These are phyloP conservation scores for Barnettozyma sucrosica DNA, from an alignment of 805 yeast species.

Conservation along the genomic window DNA sequence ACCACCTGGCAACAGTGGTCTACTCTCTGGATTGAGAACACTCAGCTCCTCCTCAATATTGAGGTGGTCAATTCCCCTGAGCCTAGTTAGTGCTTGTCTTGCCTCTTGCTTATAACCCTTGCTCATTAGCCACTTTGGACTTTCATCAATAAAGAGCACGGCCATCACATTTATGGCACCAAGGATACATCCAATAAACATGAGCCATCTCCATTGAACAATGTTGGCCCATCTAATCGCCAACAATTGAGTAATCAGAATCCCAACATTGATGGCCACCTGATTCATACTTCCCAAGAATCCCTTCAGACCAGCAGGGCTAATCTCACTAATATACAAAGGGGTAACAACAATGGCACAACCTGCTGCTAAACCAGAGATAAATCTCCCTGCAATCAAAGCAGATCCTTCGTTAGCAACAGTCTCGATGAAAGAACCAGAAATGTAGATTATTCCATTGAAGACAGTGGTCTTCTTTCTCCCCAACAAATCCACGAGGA, in stretches of 20 bases:
- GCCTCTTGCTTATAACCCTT: conserved; percentile 43
- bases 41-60: conserved; percentile 16
- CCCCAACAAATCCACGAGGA: conserved; percentile 60
- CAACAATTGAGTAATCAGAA: conserved; percentile 67
- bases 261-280: conserved; percentile 80
- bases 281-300: conserved; percentile 87
- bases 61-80: conserved; percentile 30
- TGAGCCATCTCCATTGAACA: conserved; percentile 65
- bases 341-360: conserved; percentile 82
- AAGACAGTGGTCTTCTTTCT: conserved; percentile 47
- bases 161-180: conserved; percentile 44
- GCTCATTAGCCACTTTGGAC: conserved; percentile 75
- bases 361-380: conserved; percentile 87
- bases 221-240: conserved; percentile 66
- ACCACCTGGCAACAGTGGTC: conserved; percentile 5
- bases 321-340: conserved; percentile 69
- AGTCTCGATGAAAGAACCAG: conserved; percentile 63
- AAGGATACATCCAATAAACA: conserved; percentile 54
- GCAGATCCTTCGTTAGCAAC: conserved; percentile 35
- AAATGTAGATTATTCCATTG: conserved; percentile 44
- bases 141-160: conserved; percentile 50
- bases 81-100: conserved; percentile 27
- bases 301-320: conserved; percentile 68
- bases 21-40: background rate
- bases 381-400: conserved; percentile 62